These are phyloP conservation scores for Penicillium robsamsonii DNA, from an alignment of 495 filamentous ascomycete species.

Conservation along the genomic window DNA sequence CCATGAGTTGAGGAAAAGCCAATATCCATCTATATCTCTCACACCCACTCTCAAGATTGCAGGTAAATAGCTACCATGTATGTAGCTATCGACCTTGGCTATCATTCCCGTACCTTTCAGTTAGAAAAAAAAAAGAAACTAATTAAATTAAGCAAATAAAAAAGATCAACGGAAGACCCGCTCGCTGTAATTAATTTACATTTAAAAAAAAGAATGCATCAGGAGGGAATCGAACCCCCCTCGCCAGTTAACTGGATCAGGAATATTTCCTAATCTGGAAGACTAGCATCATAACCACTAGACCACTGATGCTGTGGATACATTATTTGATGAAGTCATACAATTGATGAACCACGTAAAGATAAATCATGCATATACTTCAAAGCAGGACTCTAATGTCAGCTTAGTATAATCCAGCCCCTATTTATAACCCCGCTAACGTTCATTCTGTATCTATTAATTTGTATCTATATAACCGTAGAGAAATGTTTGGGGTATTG, in stretches of 20 bases:
- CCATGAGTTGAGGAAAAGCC: background rate
- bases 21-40: no score
- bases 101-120: no score
- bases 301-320: background rate
- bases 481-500: background rate
- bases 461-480: background rate
- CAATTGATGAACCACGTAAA: no score
- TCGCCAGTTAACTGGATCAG: background rate
- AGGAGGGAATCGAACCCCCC: background rate
- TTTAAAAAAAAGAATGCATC: background rate
- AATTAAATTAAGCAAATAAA: background rate
- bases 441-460: background rate
- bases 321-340: background rate
- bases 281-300: background rate
- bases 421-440: background rate
- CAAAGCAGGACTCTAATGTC: background rate
- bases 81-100: no score
- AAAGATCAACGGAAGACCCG: background rate
- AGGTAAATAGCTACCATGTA: no score
- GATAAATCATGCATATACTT: no score
- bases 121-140: background rate
- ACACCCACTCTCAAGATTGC: no score
- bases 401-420: background rate
- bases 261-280: background rate
- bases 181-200: no score